Percentiles rank a stretch among this genome's conserved stretches.
Conservation (phyloP, 2,329 filamentous ascomycete species). For the Penicillium sp. region DNA sequence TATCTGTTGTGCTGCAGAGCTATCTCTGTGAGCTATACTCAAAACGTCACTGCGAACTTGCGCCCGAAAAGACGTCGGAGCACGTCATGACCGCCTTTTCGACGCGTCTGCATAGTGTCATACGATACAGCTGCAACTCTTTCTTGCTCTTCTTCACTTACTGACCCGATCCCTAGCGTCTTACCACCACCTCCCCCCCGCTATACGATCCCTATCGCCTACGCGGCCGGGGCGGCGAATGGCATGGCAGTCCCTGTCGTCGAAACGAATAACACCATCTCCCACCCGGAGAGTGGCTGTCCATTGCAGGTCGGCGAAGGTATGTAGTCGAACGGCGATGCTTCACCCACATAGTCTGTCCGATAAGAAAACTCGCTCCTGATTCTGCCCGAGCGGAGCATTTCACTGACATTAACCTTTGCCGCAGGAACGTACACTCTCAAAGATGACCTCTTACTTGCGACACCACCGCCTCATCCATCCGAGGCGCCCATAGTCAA, state of each 20-base stretch:
- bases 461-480: conserved; percentile 91
- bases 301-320: conserved; percentile 93
- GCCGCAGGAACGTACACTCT: conserved; percentile 79
- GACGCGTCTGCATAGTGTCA: too few relatives aligned
- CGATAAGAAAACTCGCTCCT: too few relatives aligned
- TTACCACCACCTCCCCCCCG: conserved; percentile 78
- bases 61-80: background rate
- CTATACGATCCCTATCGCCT: conserved; percentile 71
- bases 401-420: conserved; percentile 23
- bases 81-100: background rate
- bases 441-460: conserved; percentile 85
- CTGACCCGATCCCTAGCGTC: conserved; percentile 56
- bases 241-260: conserved; percentile 71
- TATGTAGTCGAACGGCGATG: conserved; percentile 35
- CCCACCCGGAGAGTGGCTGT: conserved; percentile 77
- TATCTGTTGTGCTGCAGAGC: too few relatives aligned
- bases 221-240: conserved; percentile 68
- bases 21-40: too few relatives aligned
- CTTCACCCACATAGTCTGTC: too few relatives aligned
- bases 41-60: too few relatives aligned
- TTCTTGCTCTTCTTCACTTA: conserved; percentile 1
- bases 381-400: too few relatives aligned
- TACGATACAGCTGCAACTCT: too few relatives aligned
- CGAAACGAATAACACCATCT: conserved; percentile 89
- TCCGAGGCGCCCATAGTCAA: conserved; percentile 85